Conservation (phyloP, 306 rosid species). For the Sicyos edulis region DNA sequence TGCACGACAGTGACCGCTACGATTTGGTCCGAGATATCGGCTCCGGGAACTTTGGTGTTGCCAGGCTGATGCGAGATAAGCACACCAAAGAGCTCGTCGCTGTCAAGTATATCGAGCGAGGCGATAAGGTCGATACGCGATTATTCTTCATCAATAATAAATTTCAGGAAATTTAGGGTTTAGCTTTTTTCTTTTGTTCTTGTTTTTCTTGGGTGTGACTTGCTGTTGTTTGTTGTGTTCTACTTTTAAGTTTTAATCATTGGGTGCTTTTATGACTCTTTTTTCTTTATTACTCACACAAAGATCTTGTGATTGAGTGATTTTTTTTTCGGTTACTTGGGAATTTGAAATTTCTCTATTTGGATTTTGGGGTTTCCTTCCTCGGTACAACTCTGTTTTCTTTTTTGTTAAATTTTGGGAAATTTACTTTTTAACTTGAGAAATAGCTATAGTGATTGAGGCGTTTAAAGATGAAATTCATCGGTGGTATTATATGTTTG, state of each 20-base stretch:
- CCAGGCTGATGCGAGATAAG: slow-evolving; percentile 17
- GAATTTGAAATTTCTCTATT: slow-evolving; percentile 3
- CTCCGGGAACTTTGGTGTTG: slow-evolving; percentile 10
- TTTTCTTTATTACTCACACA: background rate
- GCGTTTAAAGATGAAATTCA: slow-evolving; percentile 3
- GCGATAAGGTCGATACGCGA: background rate
- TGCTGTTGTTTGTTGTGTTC: too few relatives aligned
- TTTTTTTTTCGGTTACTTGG: slow-evolving; percentile 2
- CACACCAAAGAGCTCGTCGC: background rate
- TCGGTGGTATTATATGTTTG: background rate
- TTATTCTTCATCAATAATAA: background rate
- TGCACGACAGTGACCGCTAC: slow-evolving; percentile 5
- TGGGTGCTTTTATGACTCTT: slow-evolving; percentile 16
- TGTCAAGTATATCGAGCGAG: slow-evolving; percentile 15
- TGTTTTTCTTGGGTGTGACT: too few relatives aligned
- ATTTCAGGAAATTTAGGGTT: slow-evolving; percentile 11
- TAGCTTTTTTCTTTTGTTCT: background rate
- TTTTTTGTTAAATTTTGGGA: background rate
- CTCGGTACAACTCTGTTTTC: too few relatives aligned
- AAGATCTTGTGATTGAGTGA: slow-evolving; percentile 12
- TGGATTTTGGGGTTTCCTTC: background rate
- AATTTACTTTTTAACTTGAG: background rate
- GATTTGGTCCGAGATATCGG: slow-evolving; percentile 14
- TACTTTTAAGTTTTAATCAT: too few relatives aligned
- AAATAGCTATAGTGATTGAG: background rate